Percentiles rank a stretch among this genome's conserved stretches.
phyloP scores from a whole-genome alignment of 148 eudicot genomes.

The Spergularia bocconei region DNA sequence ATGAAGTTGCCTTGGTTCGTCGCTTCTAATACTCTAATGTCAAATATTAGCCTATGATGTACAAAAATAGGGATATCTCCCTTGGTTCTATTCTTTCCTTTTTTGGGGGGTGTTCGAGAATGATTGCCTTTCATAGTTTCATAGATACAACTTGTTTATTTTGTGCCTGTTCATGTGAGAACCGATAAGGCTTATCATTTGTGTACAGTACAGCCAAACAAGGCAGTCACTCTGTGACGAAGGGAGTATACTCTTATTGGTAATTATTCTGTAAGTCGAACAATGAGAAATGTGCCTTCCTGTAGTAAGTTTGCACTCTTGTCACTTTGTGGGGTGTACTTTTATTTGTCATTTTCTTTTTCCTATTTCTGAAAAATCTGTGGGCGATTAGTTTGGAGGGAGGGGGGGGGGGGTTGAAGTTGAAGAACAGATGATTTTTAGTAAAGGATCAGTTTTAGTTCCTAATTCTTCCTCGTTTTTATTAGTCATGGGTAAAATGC shows the following conservation, averaged over 20 bases:
- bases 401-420: neutral
- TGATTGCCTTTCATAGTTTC: neutral
- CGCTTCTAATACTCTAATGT: neutral
- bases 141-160: neutral
- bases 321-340: neutral
- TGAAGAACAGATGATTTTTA: no score
- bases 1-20: conserved; percentile 76
- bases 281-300: neutral
- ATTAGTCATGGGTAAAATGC: no score
- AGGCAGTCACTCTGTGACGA: neutral
- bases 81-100: neutral
- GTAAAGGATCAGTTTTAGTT: no score
- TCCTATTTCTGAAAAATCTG: no score
- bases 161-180: neutral
- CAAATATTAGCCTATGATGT: neutral
- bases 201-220: neutral
- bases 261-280: neutral
- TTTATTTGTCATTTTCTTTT: no score
- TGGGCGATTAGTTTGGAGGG: no score
- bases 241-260: neutral
- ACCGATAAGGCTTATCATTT: neutral
- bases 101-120: neutral
- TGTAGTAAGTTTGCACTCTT: neutral
- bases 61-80: neutral
- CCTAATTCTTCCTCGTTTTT: no score